Evolutionary conservation across 2,329 filamentous ascomycete genomes (phyloP).

Genomic region (Trichoderma asperellum): DNA sequence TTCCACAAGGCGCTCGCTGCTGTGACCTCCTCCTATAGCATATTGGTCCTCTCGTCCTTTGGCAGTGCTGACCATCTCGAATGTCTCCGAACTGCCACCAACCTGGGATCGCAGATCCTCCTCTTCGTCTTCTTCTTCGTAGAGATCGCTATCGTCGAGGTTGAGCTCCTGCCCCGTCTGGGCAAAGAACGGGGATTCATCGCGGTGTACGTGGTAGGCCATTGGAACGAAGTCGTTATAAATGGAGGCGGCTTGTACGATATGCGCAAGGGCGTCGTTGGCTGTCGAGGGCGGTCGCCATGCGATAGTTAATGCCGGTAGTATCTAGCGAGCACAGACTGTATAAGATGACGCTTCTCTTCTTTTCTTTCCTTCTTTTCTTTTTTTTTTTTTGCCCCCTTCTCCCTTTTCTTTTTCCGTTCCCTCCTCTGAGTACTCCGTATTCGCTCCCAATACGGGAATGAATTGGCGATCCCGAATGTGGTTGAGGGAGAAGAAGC

Average conservation of each 20-base stretch:
- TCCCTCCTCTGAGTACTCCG: neutral
- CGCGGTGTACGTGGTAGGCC: constrained; percentile 35
- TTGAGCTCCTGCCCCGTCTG: constrained; percentile 46
- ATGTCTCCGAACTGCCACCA: constrained; percentile 37
- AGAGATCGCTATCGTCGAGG: constrained; percentile 41
- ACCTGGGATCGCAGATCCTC: constrained; percentile 42
- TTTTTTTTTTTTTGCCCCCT: neutral
- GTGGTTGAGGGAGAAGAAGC: neutral
- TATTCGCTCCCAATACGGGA: constrained; percentile 17
- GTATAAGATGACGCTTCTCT: neutral
- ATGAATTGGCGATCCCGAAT: constrained; percentile 10
- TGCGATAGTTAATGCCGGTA: neutral
- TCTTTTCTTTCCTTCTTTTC: neutral
- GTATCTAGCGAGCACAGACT: neutral
- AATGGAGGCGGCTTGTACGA: constrained; percentile 3
- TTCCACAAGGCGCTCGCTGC: constrained; percentile 33
- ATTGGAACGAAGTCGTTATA: constrained; percentile 22
- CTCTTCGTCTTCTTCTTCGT: constrained; percentile 30
- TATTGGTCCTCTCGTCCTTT: constrained; percentile 29
- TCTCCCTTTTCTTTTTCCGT: neutral
- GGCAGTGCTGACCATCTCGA: constrained; percentile 41
- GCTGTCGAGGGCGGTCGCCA: constrained; percentile 20
- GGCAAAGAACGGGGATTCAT: constrained; percentile 45
- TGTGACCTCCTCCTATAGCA: constrained; percentile 17
- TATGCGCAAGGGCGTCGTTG: constrained; percentile 10